These are phyloP conservation scores for Cladosporium sp. DNA, from an alignment of 2,329 filamentous ascomycete genomes.

Conservation along the genomic window DNA sequence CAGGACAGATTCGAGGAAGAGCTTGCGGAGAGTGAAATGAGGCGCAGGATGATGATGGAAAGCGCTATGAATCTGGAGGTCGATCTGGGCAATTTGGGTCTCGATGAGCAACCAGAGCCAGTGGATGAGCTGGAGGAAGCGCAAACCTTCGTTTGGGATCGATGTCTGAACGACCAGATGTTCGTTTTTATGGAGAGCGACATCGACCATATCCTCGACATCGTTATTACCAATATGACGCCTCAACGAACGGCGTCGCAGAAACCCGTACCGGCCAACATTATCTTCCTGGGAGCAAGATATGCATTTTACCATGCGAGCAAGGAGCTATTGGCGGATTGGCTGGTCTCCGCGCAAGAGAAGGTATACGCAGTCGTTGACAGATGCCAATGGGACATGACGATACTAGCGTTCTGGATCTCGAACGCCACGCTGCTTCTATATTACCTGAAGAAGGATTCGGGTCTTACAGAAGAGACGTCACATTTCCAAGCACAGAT, in stretches of 20 bases:
- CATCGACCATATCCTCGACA: constrained; percentile 84
- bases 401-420: constrained; percentile 96
- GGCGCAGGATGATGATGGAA: constrained; percentile 97
- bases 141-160: constrained; percentile 93
- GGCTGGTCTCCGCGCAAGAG: constrained; percentile 83
- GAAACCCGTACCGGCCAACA: constrained; percentile 94
- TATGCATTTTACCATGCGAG: constrained; percentile 97
- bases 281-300: constrained; percentile 89
- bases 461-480: constrained; percentile 73
- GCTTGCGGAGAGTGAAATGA: constrained; percentile 92
- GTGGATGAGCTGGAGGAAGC: constrained; percentile 80
- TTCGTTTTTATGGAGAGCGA: constrained; percentile 98
- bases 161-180: constrained; percentile 96
- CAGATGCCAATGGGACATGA: constrained; percentile 97
- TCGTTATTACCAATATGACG: constrained; percentile 97
- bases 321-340: constrained; percentile 71
- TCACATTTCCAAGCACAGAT: constrained; percentile 88
- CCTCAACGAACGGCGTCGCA: constrained; percentile 93
- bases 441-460: constrained; percentile 94
- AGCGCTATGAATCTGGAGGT: constrained; percentile 96
- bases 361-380: constrained; percentile 98
- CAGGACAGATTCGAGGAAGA: constrained; percentile 96
- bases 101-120: constrained; percentile 93
- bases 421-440: constrained; percentile 93
- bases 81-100: constrained; percentile 87